These are phyloP conservation scores for Epicoccum sorghinum DNA, from an alignment of 2,329 filamentous ascomycete species.

Conservation along the genomic window DNA sequence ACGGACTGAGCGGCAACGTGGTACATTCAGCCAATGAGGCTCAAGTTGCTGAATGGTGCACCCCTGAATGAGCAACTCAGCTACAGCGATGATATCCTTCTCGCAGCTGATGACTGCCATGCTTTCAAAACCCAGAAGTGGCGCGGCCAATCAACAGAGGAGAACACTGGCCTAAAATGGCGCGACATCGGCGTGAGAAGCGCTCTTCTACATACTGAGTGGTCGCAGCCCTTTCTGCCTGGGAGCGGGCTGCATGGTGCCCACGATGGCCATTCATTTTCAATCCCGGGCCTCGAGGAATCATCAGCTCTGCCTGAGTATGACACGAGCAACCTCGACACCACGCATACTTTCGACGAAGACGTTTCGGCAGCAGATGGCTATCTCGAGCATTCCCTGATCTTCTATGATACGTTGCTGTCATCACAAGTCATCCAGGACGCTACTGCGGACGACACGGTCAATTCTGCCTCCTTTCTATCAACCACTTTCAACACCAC, in stretches of 20 bases:
- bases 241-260: constrained; percentile 3
- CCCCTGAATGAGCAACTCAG: constrained; percentile 60
- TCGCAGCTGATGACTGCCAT: constrained; percentile 56
- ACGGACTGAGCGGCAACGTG: neutral
- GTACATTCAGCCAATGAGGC: constrained; percentile 43
- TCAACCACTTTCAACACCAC: constrained; percentile 46
- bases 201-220: constrained; percentile 33
- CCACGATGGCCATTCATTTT: constrained; percentile 20
- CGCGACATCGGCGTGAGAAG: constrained; percentile 26
- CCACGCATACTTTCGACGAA: constrained; percentile 28
- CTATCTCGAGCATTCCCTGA: constrained; percentile 81
- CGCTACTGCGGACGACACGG: constrained; percentile 35
- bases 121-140: constrained; percentile 36
- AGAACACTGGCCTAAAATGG: constrained; percentile 35
- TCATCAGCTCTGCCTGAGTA: constrained; percentile 18
- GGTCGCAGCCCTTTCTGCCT: constrained; percentile 42
- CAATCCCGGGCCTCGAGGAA: constrained; percentile 22
- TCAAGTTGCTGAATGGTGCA: constrained; percentile 64
- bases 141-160: neutral
- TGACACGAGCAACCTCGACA: constrained; percentile 33
- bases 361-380: constrained; percentile 23
- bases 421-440: constrained; percentile 61
- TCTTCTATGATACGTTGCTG: constrained; percentile 68
- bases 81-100: constrained; percentile 61
- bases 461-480: constrained; percentile 44